These are phyloP conservation scores for Globisporangium solare DNA, from an alignment of 352 stramenopile genomes.

Conservation along the genomic window DNA sequence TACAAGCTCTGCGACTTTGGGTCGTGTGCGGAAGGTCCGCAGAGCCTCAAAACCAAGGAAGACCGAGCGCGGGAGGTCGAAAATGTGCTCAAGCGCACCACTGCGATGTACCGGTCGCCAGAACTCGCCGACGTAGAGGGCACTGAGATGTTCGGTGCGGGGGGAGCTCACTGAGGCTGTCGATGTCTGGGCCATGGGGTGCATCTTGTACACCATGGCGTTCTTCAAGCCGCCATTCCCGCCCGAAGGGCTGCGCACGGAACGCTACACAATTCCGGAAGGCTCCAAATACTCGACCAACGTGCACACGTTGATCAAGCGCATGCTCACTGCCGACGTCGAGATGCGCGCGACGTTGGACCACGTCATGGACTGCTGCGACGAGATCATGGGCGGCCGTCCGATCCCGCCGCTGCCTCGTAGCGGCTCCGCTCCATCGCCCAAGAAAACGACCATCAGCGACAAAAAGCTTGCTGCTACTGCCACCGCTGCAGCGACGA, in stretches of 20 bases:
- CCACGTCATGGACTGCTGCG: conserved; percentile 90
- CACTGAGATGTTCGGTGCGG: conserved; percentile 89
- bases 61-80: conserved; percentile 89
- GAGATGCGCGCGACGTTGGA: conserved; percentile 89
- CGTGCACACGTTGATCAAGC: conserved; percentile 86
- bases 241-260: conserved; percentile 92
- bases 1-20: conserved; percentile 97
- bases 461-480: conserved; percentile 3
- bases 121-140: conserved; percentile 95
- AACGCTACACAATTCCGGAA: conserved; percentile 91
- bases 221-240: conserved; percentile 96
- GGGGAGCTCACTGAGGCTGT: conserved; percentile 89
- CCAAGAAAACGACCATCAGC: conserved; percentile 15
- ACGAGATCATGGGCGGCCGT: conserved; percentile 46
- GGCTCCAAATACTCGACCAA: conserved; percentile 87
- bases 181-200: conserved; percentile 94
- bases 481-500: background rate
- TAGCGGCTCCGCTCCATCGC: conserved; percentile 14
- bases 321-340: conserved; percentile 89
- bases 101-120: conserved; percentile 96
- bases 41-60: conserved; percentile 77
- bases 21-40: conserved; percentile 80
- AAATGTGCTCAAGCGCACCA: conserved; percentile 95
- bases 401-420: conserved; percentile 30
- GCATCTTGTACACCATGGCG: conserved; percentile 93